phyloP scores from a whole-genome alignment of 2,329 filamentous ascomycete species.

The Arthrobotrys entomopaga region DNA sequence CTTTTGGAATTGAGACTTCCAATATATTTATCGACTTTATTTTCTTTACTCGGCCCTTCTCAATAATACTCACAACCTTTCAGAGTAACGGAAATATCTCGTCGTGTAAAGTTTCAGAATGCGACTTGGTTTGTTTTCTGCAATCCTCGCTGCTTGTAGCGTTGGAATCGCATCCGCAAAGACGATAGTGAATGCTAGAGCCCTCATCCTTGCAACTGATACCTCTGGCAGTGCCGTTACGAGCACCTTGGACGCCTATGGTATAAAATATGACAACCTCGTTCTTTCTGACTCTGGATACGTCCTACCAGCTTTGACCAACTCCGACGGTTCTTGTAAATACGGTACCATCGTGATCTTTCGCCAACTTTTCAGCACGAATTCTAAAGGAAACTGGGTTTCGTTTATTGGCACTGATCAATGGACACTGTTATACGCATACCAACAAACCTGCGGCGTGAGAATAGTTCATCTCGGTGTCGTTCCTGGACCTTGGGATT shows the following conservation, averaged over 20 bases:
- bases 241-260: constrained; percentile 67
- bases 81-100: no score
- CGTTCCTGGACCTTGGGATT: constrained; percentile 65
- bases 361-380: constrained; percentile 68
- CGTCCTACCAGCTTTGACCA: constrained; percentile 67
- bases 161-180: constrained; percentile 1
- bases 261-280: constrained; percentile 69
- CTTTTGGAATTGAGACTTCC: no score
- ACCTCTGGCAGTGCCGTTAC: constrained; percentile 15
- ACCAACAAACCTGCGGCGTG: constrained; percentile 67
- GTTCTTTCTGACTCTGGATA: constrained; percentile 68
- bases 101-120: constrained; percentile 1
- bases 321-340: constrained; percentile 66
- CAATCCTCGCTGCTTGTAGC: constrained; percentile 9
- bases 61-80: no score
- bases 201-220: constrained; percentile 41
- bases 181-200: constrained; percentile 22
- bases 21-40: no score
- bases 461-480: constrained; percentile 72
- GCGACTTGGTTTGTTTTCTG: constrained; percentile 7
- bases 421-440: constrained; percentile 69
- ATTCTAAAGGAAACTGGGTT: constrained; percentile 65
- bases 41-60: no score
- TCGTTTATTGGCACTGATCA: constrained; percentile 69
- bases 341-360: constrained; percentile 71